Percentiles rank a stretch among this genome's conserved stretches.
These are phyloP conservation scores for Tolypocladium ophioglossoides DNA, from an alignment of 2,329 filamentous ascomycete genomes.

Conservation along the genomic window DNA sequence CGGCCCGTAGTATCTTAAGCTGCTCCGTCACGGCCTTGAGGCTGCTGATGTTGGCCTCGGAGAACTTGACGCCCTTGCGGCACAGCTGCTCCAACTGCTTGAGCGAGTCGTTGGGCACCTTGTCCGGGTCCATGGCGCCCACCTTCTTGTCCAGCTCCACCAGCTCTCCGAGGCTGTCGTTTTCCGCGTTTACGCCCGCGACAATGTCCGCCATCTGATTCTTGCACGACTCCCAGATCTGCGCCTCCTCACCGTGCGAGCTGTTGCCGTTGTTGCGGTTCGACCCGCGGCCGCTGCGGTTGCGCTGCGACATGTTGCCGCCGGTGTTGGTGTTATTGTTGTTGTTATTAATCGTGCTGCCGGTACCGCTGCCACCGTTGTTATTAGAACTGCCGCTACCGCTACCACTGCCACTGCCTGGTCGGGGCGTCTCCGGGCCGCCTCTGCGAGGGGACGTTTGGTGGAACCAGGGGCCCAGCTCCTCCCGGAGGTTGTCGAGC, in stretches of 20 bases:
- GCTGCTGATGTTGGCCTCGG: slow-evolving; percentile 25
- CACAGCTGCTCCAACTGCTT: slow-evolving; percentile 32
- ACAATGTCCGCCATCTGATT: slow-evolving; percentile 28
- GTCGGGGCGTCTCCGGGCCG: slow-evolving; percentile 2
- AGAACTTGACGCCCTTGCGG: slow-evolving; percentile 29
- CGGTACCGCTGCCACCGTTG: slow-evolving; percentile 5
- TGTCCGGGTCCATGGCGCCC: slow-evolving; percentile 26
- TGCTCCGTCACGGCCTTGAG: slow-evolving; percentile 30
- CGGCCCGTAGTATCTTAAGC: slow-evolving; percentile 30
- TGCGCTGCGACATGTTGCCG: slow-evolving; percentile 30
- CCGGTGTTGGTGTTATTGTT: not conserved
- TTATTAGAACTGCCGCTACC: not conserved
- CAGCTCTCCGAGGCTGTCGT: slow-evolving; percentile 27
- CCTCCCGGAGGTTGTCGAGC: slow-evolving; percentile 21
- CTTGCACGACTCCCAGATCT: slow-evolving; percentile 32
- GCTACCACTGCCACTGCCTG: slow-evolving; percentile 8
- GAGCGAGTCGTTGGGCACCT: slow-evolving; percentile 25
- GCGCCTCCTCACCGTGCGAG: slow-evolving; percentile 30
- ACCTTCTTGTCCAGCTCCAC: slow-evolving; percentile 29
- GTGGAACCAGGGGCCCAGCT: slow-evolving; percentile 23
- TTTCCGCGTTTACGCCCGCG: slow-evolving; percentile 29
- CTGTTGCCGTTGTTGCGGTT: slow-evolving; percentile 31
- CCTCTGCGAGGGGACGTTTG: slow-evolving; percentile 13
- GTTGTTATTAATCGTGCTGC: slow-evolving; percentile 2
- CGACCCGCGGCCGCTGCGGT: slow-evolving; percentile 32